Conservation (phyloP, 2,329 filamentous ascomycete genomes). For the Bisporella sp. region DNA sequence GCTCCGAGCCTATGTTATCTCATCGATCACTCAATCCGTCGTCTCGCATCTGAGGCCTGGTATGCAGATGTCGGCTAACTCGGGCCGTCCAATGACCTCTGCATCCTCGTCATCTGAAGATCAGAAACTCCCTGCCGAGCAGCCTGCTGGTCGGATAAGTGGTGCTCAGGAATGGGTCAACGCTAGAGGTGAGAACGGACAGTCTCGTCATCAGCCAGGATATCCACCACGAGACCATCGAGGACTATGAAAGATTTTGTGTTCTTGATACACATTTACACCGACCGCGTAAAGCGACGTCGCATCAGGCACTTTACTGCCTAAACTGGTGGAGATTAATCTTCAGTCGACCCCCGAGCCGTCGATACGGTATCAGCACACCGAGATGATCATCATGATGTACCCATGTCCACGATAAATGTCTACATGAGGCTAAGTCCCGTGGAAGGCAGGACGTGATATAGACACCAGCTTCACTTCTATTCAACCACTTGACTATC, state of each 20-base stretch:
- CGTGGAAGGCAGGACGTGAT: no score
- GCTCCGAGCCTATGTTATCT: conserved; percentile 66
- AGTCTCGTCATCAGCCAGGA: conserved; percentile 31
- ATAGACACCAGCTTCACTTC: no score
- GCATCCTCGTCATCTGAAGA: conserved; percentile 34
- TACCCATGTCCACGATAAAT: no score
- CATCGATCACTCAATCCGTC: conserved; percentile 66
- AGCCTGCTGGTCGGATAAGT: conserved; percentile 42
- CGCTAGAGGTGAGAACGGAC: conserved; percentile 38
- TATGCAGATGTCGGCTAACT: conserved; percentile 8
- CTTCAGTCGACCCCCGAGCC: no score
- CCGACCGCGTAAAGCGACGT: neutral
- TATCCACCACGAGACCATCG: conserved; percentile 36
- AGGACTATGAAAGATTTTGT: conserved; percentile 9
- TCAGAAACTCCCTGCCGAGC: conserved; percentile 54
- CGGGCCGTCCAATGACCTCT: conserved; percentile 16
- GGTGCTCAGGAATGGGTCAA: conserved; percentile 45
- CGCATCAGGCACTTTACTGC: no score
- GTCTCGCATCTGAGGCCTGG: conserved; percentile 20
- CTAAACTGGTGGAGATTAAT: no score
- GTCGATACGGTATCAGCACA: no score
- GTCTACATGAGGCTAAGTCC: no score
- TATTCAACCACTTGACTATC: no score
- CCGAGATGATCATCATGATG: no score
- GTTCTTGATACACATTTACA: neutral